Base-by-base conservation (phyloP, 371 early-diverging fungal species). In the Saksenaea oblongispora region DNA sequence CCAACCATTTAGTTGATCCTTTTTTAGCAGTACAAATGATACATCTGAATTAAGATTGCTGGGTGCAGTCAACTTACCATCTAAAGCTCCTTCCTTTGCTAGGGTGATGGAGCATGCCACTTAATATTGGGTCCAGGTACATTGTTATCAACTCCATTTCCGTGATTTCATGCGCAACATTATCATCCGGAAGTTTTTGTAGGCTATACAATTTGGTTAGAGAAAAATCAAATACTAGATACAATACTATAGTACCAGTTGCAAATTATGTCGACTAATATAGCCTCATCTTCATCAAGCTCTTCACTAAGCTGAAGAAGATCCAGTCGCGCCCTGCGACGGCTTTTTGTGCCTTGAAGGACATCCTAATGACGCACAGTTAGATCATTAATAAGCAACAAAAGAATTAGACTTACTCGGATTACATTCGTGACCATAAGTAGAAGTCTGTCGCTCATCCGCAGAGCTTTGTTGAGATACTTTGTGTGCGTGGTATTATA, bases 1-100 rank as follows among this genome's bases (percentile, higher is more conserved):
- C 47, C 18, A 14, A 47, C 47, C 47, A 47, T 34, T 35, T 54
- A 35, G 27, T 61, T 61, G 15, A 61, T 28, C 61, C 54, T 61
- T 53, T 61, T 53, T 53, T 7, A 10, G 22, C 13, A n/a, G 15
- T 59, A 17, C 22, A 36, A n/a, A n/a, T 59, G 34, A 59, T 27
- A 31, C 7, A 51, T 59, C 1, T 59, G 15, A 44, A 41, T 35
- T 37, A 35, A 22, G 18, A n/a, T n/a, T 17, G 18, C 18, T 18
- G 18, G 3, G 15, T 3, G 47, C 9, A 3, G 18, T 18, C 54
- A 44, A 22, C 35, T 51, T 61, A 61, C 61, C 61, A 61, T 7
- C 54, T 3, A 26, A 61, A 54, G 34, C 14, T 1, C 22, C 54
- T 31, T 26, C 34, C 34, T n/a, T 54, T 61, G 35, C 34, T 34